Percentiles rank a stretch among this genome's conserved stretches.
Conservation (phyloP, 202 grass and related monocot species). For the Hordeum pubiflorum region DNA sequence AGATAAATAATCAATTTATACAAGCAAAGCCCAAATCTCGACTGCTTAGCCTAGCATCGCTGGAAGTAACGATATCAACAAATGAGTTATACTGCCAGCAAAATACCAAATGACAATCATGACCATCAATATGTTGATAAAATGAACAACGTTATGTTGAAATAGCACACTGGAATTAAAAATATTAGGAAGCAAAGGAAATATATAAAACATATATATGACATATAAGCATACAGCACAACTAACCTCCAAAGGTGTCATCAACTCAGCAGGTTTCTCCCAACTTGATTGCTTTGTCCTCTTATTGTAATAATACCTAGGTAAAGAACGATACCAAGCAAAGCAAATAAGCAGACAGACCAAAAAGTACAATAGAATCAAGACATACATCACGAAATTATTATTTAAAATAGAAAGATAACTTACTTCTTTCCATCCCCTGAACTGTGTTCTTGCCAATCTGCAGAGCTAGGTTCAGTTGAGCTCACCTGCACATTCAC, state of each 20-base stretch:
- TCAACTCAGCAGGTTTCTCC: constrained; percentile 95
- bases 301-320: constrained; percentile 98
- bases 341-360: not conserved
- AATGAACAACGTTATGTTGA: not conserved
- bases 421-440: constrained; percentile 81
- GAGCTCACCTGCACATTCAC: constrained; percentile 52
- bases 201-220: not conserved
- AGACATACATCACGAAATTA: not conserved
- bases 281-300: constrained; percentile 93
- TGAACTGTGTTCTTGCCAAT: constrained; percentile 86
- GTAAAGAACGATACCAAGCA: constrained; percentile 7
- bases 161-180: constrained; percentile 24
- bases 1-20: not conserved
- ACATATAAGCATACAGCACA: constrained; percentile 14
- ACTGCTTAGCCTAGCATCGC: not conserved
- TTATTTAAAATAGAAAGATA: constrained; percentile 6
- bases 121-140: not conserved
- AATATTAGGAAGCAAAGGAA: not conserved
- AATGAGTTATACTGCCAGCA: not conserved
- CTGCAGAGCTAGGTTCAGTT: constrained; percentile 49
- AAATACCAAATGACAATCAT: constrained; percentile 4
- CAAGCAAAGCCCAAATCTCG: not conserved
- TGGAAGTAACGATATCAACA: not conserved
- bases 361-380: constrained; percentile 14
- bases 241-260: constrained; percentile 92